These are phyloP conservation scores for Alternaria postmessia DNA, from an alignment of 2,329 filamentous ascomycete species.

Conservation along the genomic window DNA sequence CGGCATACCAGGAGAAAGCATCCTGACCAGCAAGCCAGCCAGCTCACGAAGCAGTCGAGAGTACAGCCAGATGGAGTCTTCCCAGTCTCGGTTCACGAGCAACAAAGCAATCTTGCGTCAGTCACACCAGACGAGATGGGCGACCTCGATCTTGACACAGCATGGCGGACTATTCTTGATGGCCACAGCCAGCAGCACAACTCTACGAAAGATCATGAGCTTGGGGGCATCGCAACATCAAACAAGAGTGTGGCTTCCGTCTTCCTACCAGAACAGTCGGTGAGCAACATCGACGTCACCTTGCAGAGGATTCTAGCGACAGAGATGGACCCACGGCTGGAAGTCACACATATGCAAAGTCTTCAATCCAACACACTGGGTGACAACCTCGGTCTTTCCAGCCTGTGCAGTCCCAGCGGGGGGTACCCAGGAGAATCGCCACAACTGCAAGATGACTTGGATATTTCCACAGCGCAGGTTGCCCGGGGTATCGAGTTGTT, in stretches of 20 bases:
- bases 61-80: neutral
- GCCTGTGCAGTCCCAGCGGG: neutral
- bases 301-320: neutral
- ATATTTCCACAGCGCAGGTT: constrained; percentile 5
- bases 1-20: constrained; percentile 33
- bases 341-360: neutral
- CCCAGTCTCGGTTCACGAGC: neutral
- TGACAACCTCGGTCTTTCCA: neutral
- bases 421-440: neutral
- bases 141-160: neutral
- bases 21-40: constrained; percentile 13
- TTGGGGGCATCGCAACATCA: neutral
- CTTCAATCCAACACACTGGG: neutral
- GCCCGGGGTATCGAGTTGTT: constrained; percentile 20
- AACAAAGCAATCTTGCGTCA: neutral
- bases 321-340: neutral
- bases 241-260: neutral
- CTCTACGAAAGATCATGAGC: neutral
- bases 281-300: neutral
- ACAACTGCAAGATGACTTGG: neutral
- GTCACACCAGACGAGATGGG: neutral
- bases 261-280: neutral
- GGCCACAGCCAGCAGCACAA: neutral
- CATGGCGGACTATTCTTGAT: neutral
- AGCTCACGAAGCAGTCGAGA: constrained; percentile 2